A percentile compares a stretch with the other conserved stretches of the same genome.
Conservation (phyloP, 2,329 filamentous ascomycete genomes). For the Trichoderma sp. region DNA sequence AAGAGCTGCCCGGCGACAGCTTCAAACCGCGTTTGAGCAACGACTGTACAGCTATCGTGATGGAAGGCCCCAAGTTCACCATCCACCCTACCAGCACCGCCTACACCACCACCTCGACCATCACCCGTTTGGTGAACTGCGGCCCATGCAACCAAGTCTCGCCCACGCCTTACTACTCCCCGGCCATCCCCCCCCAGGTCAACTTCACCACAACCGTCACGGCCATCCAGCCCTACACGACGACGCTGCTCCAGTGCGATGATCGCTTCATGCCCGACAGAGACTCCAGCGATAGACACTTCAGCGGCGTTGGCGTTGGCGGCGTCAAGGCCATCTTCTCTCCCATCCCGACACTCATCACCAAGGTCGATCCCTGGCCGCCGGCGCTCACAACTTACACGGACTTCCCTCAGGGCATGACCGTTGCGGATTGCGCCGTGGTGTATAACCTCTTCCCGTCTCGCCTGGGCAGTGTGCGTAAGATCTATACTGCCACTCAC, state of each 20-base stretch:
- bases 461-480: not conserved
- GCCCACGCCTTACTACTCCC: not conserved
- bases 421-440: not conserved
- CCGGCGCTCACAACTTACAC: not conserved
- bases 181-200: constrained; percentile 25
- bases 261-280: too few species aligned
- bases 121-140: constrained; percentile 27
- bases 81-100: constrained; percentile 26
- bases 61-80: constrained; percentile 16
- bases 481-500: not conserved
- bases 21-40: not conserved
- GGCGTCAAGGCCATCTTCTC: too few species aligned
- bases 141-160: constrained; percentile 24
- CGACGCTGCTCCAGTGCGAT: constrained; percentile 21
- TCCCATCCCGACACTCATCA: not conserved
- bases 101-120: constrained; percentile 28
- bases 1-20: too few species aligned
- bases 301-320: not conserved
- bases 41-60: constrained; percentile 21
- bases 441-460: not conserved
- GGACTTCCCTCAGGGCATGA: not conserved
- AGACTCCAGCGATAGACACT: too few species aligned
- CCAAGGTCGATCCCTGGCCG: not conserved
- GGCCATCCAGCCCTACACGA: constrained; percentile 15
- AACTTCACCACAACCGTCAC: constrained; percentile 26